Conservation (phyloP, 805 yeast species). For the Candida pseudofarinosa region DNA sequence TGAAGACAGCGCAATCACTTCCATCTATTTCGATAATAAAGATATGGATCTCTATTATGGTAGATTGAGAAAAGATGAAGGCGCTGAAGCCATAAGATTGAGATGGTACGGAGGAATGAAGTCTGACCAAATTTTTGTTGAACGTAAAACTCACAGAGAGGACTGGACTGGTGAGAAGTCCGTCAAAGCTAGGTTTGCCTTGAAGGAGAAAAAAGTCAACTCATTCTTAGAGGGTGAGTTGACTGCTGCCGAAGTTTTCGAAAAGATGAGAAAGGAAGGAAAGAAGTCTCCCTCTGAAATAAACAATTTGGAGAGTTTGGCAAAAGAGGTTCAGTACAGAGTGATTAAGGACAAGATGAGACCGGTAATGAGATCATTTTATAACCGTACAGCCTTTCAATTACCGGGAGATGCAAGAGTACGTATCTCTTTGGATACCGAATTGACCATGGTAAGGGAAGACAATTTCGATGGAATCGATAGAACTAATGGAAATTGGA, state of each 20-base stretch:
- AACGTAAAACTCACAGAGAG: conserved; percentile 96
- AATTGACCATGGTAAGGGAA: conserved; percentile 95
- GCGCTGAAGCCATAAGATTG: conserved; percentile 96
- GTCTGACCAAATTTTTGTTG: conserved; percentile 88
- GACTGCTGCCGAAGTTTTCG: conserved; percentile 87
- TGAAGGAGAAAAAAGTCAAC: conserved; percentile 89
- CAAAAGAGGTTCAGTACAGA: conserved; percentile 89
- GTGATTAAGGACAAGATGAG: conserved; percentile 78
- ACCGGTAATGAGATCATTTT: conserved; percentile 94
- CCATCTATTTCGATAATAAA: conserved; percentile 90
- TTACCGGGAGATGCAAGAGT: conserved; percentile 99
- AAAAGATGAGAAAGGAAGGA: conserved; percentile 88
- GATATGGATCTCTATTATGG: conserved; percentile 91
- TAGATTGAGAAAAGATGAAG: conserved; percentile 91
- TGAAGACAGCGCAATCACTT: conserved; percentile 94
- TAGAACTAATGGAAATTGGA: conserved; percentile 92
- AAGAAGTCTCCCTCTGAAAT: conserved; percentile 83
- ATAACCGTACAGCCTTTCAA: conserved; percentile 98
- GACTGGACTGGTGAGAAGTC: conserved; percentile 99
- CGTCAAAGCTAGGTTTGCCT: conserved; percentile 93
- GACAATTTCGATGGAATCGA: conserved; percentile 92
- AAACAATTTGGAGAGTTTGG: conserved; percentile 87
- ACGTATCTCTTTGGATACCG: conserved; percentile 96
- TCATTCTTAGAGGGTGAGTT: conserved; percentile 77
- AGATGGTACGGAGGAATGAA: conserved; percentile 99